phyloP scores from a whole-genome alignment of 1,284 basidiomycete species.

The Pyrrhoderma lamaoense region DNA sequence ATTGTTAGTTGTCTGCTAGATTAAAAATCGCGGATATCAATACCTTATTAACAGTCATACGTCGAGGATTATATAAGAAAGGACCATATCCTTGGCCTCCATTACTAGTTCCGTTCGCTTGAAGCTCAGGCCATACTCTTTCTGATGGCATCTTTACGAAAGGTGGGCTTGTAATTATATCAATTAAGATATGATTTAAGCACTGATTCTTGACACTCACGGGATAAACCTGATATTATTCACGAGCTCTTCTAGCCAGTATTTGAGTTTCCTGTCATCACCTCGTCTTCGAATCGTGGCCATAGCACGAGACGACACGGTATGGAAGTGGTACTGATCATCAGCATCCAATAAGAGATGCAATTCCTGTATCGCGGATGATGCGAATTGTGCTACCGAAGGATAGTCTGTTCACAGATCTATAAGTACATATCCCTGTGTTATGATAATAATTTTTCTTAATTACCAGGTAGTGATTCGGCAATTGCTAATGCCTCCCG shows the following conservation, averaged over 20 bases:
- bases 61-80: constrained; percentile 86
- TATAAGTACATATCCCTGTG: constrained; percentile 17
- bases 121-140: constrained; percentile 49
- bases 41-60: constrained; percentile 52
- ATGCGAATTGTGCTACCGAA: constrained; percentile 68
- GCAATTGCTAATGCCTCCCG: constrained; percentile 87
- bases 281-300: constrained; percentile 71
- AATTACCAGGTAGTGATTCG: constrained; percentile 82
- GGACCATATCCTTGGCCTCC: constrained; percentile 49
- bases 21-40: not conserved
- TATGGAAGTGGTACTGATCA: constrained; percentile 76
- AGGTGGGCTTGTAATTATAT: constrained; percentile 46
- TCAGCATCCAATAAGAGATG: constrained; percentile 56
- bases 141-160: constrained; percentile 66
- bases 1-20: constrained; percentile 13
- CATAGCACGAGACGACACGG: constrained; percentile 61
- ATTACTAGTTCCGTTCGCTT: constrained; percentile 32
- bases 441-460: not conserved
- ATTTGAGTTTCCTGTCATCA: constrained; percentile 60
- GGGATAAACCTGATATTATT: constrained; percentile 71
- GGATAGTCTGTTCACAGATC: constrained; percentile 49
- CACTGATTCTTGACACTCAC: constrained; percentile 36
- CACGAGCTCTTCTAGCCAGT: constrained; percentile 78
- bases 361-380: constrained; percentile 69
- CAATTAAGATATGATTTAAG: not conserved